Base-by-base conservation (phyloP, 495 filamentous ascomycete genomes). In the Aspergillus affinis region DNA sequence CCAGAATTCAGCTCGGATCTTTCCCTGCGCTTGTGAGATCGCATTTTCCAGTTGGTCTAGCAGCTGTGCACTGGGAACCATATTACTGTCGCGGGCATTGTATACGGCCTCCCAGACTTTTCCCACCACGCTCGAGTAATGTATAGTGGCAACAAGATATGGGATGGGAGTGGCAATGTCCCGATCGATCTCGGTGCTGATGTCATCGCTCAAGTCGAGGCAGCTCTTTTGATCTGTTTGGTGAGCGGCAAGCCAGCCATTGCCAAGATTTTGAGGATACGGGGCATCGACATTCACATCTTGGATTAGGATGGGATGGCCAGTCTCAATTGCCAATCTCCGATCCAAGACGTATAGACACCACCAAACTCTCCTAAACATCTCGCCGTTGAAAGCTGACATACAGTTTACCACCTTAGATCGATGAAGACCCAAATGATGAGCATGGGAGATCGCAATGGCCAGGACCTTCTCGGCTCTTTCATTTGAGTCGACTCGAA, bases 91-190 rank as follows among this genome's bases (percentile, higher is more conserved):
- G 1, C 56, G 51, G 18, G 60, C 66, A n/a, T 64, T 62, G 48
- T 71, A 71, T 29, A 69, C 51, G 0, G 59, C 62, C 36, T 72
- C 69, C 69, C 69, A 72, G 6, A 72, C 63, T 27, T 69, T 72
- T 0, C 69, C 66, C 26, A 72, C 54, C 0, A 67, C 62, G 6
- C 29, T 59, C 2, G 69, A 72, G 48, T 72, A 72, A 23, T 49
- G 60, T 13, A 60, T 52, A 58, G 66, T 72, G 15, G 66, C 69
- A 48, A 60, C 41, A 5, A 72, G 27, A 51, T 67, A 72, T 6
- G 66, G 56, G 4, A 63, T 59, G 3, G 61, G 32, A 17, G 61
- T 59, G 20, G 46, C 19, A 4, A 26, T 51, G 9, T 63, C 58
- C 0, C 30, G 32, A 17, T 58, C 51, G 23, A 48, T 13, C 12